Base-by-base conservation (phyloP, 352 stramenopile genomes). In the Globisporangium polare region DNA sequence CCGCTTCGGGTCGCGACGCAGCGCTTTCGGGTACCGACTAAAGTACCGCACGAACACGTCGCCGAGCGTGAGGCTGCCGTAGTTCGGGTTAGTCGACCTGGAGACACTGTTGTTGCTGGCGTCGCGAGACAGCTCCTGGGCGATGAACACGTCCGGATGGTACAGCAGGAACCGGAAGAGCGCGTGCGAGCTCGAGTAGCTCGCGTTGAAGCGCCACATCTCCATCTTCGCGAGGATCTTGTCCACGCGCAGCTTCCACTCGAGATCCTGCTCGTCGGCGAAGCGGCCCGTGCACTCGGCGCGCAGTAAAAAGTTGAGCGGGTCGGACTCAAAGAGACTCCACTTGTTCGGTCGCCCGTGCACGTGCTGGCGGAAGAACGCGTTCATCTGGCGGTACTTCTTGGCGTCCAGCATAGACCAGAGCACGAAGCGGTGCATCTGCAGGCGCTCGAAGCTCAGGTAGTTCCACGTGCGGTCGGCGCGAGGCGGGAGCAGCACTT, bases 251-350 rank as follows among this genome's bases (percentile, higher is more conserved):
- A 59, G 57, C 33, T 67, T 66, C 31, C 72, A 45, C 42, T 63
- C 72, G 3, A 65, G 52, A 18, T 73, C 63, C 41, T 71, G 56
- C 53, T 83, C 71, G 39, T 70, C 60, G n/a, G 62, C 64, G 24
- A 79, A 69, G 55, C 64, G 74, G 18, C 65, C 69, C 10, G 70
- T 86, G 63, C 79, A 91, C 66, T 91, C 81, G 50, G 84, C 69
- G 47, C 71, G 68, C 66, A 91, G 39, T 29, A 91, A 45, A 29
- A 89, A 91, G 60, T 89, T 91, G 33, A 89, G 68, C 22, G 78
- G 35, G 35, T 91, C 81, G 1, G 77, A 73, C 58, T 91, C 81
- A 53, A 83, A 79, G 26, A 89, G 60, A 7, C 68, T 55, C 17
- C 71, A 52, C 20, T 65, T 59, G 63, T 90, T 90, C 24, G 58